Base-by-base conservation (phyloP, 257 asterid species). In the Solanum pimpinellifolium region DNA sequence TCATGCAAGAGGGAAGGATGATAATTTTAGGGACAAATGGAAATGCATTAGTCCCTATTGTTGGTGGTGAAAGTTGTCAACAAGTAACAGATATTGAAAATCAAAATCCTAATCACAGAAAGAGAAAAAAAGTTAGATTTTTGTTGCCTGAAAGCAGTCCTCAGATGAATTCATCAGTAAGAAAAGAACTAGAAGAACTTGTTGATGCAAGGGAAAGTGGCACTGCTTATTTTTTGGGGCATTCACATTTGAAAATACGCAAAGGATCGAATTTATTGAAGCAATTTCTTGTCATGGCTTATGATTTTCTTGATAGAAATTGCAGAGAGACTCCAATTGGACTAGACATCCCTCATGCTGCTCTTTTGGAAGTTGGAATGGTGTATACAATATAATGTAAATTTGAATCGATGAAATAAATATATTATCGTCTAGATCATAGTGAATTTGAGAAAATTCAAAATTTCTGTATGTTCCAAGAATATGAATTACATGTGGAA, bases 141-240 rank as follows among this genome's bases (percentile, higher is more conserved):
- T 78, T 84, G 77, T 70, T 96, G 85, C 97, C 98, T 2, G 92
- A 91, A 2, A 87, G 77, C 84, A 93, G 98, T 88, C 98, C 98
- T 1, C 91, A 87, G 18, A 92, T 94, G 95, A 88, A 86, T 5
- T 35, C 90, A 0, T 78, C 91, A 0, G 94, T 95, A 25, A 89
- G 98, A 47, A 89, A 90, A 86, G 99, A 95, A 60, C 98, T 97
- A 12, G 92, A 94, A 85, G 94, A 92, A 15, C 92, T 97, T 31
- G 92, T 95, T 41, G 96, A 95, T 39, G 98, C 98, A 6, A 86
- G 98, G 90, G 98, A 95, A 35, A 94, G 96, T 46, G 98, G 99
- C 70, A 93, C 97, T 1, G 98, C 99, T 5, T 95, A 97, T 88
- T 90, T 97, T 90, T 72, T 94, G 91, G 99, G 99, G 4, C 92